A percentile compares a stretch with the other conserved stretches of the same genome.
Conservation (phyloP, 2,329 filamentous ascomycete genomes). For the Pseudonectria buxi region DNA sequence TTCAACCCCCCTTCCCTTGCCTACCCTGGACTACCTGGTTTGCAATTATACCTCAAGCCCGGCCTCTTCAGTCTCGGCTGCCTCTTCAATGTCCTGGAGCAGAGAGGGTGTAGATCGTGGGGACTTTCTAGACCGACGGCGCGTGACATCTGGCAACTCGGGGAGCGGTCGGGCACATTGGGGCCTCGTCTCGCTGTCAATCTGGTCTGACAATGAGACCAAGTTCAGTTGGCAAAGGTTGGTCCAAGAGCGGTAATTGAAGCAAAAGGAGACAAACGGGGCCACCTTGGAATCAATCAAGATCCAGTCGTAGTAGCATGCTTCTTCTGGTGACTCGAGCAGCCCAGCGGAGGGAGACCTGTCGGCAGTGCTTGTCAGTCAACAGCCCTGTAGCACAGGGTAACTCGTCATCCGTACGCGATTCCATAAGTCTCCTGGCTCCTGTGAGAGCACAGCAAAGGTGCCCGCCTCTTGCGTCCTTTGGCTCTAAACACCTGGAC, state of each 20-base stretch:
- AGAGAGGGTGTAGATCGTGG: conserved; percentile 7
- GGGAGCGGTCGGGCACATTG: conserved; percentile 13
- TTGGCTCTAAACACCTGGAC: conserved; percentile 46
- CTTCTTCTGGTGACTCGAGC: conserved; percentile 43
- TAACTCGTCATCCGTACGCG: conserved; percentile 32
- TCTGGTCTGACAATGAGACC: conserved; percentile 25
- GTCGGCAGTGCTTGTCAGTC: conserved; percentile 5
- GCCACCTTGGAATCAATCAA: conserved; percentile 44
- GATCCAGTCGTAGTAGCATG: conserved; percentile 45
- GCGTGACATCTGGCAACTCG: conserved; percentile 9
- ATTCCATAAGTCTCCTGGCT: conserved; percentile 46
- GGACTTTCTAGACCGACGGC: conserved; percentile 2
- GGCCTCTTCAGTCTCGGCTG: conserved; percentile 6
- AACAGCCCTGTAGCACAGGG: background rate
- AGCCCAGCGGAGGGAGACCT: conserved; percentile 49
- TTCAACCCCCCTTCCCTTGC: too few species aligned
- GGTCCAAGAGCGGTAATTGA: conserved; percentile 50
- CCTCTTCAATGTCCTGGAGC: conserved; percentile 17
- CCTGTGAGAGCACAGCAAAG: conserved; percentile 37
- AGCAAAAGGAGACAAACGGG: conserved; percentile 47
- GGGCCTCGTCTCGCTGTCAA: background rate
- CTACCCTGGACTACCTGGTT: too few species aligned
- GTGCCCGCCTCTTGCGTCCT: conserved; percentile 36
- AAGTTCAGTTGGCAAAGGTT: conserved; percentile 43
- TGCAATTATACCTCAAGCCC: too few species aligned